A percentile compares a stretch with the other conserved stretches of the same genome.
Evolutionary conservation across 2,329 filamentous ascomycete species (phyloP).

Genomic region (Rosellinia necatrix): DNA sequence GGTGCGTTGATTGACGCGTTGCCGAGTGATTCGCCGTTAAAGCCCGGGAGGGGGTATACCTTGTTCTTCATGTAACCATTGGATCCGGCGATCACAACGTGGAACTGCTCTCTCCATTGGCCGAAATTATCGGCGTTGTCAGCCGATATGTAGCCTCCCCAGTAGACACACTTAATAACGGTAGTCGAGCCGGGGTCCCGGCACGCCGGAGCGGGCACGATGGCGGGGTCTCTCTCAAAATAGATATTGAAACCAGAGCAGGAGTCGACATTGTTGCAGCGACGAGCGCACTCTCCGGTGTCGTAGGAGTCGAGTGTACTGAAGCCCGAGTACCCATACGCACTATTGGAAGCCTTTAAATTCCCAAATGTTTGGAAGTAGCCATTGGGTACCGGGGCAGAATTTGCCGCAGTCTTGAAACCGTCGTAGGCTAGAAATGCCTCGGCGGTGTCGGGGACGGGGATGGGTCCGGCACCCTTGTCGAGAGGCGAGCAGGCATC

Average conservation of each 20-base stretch:
- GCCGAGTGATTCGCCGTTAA: conserved; percentile 33
- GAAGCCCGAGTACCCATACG: conserved; percentile 41
- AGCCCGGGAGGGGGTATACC: conserved; percentile 28
- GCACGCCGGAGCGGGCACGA: conserved; percentile 30
- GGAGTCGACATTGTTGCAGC: conserved; percentile 32
- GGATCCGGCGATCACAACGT: conserved; percentile 48
- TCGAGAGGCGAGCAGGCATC: conserved; percentile 31
- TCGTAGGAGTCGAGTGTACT: conserved; percentile 33
- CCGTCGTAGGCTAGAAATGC: conserved; percentile 36
- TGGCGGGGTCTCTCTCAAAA: conserved; percentile 38
- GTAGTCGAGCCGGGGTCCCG: conserved; percentile 32
- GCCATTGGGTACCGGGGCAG: conserved; percentile 39
- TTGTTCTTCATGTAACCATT: conserved; percentile 44
- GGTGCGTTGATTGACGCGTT: conserved; percentile 39
- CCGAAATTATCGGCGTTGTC: conserved; percentile 34
- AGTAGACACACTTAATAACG: conserved; percentile 39
- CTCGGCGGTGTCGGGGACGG: conserved; percentile 40
- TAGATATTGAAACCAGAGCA: conserved; percentile 40
- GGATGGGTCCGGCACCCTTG: conserved; percentile 38
- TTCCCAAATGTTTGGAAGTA: conserved; percentile 42
- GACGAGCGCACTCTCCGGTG: conserved; percentile 29
- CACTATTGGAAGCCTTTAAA: conserved; percentile 36
- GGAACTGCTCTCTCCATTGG: conserved; percentile 31
- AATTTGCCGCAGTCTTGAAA: conserved; percentile 30
- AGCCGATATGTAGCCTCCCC: conserved; percentile 34